Evolutionary conservation across 2,329 filamentous ascomycete species (phyloP), one percentile per base, ranked within the genome.

Genomic region (Aspergillus intermedius): DNA sequence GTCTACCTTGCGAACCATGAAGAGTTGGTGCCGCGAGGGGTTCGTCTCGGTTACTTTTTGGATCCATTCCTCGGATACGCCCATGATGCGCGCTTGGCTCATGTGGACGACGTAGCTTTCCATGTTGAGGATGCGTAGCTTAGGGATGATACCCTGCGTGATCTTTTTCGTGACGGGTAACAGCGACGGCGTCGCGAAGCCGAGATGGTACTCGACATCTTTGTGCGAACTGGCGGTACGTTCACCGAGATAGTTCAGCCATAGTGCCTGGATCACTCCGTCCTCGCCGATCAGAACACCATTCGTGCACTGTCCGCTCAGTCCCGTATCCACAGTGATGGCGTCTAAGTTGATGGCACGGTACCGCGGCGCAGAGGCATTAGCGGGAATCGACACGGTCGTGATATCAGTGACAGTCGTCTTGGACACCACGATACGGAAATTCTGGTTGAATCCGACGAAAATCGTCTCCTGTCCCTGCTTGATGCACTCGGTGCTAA

Each of bases 371-470:
- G 93, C 91, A 1, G 89, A 83, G 0, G 88, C 86, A 69, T 95
- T 97, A 22, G 93, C 90, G 0, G 93, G 94, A 53, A 98, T 97
- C 0, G 91, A 89, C 3, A 97, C 93, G 2, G 93, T 93, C 9
- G 91, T 97, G 62, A 98, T 94, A 67, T 98, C 93, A 0, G 94
- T 98, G 12, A 98, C 90, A 0, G 87, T 89, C 0, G 93, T 97
- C 59, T 95, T 90, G 4, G 90, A 88, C 58, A 96, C 88, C 3
- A 97, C 91, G 37, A 96, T 88, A 32, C 91, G 83, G 52, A 91
- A 86, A 56, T 96, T 97, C 57, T 94, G 85, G 65, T 98, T 98
- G 74, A 95, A 94, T n/a, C 93, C 94, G 54, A 98, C 87, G 70
- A 98, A 98, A 57, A 95, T 91, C 0, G 91, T 96, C 49, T 91